These are phyloP conservation scores for Umbelopsis sp. DNA, from an alignment of 192 early-diverging fungal genomes.

Conservation along the genomic window DNA sequence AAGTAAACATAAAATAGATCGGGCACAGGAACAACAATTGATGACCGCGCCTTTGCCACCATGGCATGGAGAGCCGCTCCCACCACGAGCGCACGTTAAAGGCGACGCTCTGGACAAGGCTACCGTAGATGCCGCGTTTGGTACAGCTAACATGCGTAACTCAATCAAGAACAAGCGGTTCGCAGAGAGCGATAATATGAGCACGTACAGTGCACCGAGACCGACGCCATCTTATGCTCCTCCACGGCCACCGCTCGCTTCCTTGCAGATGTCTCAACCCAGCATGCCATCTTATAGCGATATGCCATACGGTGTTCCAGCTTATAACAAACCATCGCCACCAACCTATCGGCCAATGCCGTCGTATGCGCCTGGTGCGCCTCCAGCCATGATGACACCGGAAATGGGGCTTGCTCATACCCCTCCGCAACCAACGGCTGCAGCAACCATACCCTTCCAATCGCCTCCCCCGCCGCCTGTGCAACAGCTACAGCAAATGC, in stretches of 20 bases:
- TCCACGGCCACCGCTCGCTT: background rate
- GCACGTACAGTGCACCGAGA: background rate
- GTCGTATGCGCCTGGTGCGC: background rate
- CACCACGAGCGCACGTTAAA: conserved; percentile 8
- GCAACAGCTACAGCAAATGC: conserved; percentile 17
- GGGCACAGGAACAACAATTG: conserved; percentile 27
- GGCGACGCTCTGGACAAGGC: background rate
- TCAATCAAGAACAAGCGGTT: background rate
- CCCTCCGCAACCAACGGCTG: background rate
- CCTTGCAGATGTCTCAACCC: background rate
- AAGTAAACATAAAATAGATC: conserved; percentile 21
- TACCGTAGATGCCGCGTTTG: conserved; percentile 15
- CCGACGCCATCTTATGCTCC: background rate
- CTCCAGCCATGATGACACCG: background rate
- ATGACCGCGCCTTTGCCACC: conserved; percentile 20
- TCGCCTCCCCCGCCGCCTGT: conserved; percentile 2
- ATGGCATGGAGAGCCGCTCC: conserved; percentile 23
- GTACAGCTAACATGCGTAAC: conserved; percentile 14
- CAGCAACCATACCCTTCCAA: background rate
- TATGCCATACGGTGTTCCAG: conserved; percentile 11
- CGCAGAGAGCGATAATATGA: background rate
- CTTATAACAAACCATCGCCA: background rate
- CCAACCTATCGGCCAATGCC: background rate
- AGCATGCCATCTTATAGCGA: conserved; percentile 2
- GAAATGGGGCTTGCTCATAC: too few relatives aligned